Conservation (phyloP, 768 basidiomycete species). For the Termitomyces sp. region DNA sequence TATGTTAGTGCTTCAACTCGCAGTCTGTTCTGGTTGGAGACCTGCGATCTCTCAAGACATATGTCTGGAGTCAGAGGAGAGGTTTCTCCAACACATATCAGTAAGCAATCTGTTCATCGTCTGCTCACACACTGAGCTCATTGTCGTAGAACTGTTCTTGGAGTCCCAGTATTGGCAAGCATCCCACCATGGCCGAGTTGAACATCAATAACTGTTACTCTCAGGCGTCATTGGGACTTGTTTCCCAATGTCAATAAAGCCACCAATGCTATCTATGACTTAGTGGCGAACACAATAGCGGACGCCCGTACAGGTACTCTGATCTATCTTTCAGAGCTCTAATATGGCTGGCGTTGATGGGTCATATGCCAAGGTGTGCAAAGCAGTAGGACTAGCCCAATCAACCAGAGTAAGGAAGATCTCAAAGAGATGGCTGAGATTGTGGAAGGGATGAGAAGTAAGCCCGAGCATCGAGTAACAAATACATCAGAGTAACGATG, state of each 20-base stretch:
- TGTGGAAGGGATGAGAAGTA: slow-evolving; percentile 7
- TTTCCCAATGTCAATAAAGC: not conserved
- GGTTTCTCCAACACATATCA: slow-evolving; percentile 1
- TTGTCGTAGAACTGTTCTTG: not conserved
- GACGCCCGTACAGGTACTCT: slow-evolving; percentile 9
- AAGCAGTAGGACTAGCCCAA: not conserved
- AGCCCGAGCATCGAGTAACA: not conserved
- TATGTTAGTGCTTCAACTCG: not conserved
- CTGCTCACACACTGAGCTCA: not conserved
- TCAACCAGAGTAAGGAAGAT: slow-evolving; percentile 1
- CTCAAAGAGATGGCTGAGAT: slow-evolving; percentile 12
- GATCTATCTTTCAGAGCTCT: not conserved
- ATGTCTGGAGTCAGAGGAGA: slow-evolving; percentile 4
- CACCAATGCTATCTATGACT: not conserved
- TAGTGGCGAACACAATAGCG: slow-evolving; percentile 6
- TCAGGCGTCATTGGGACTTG: not conserved
- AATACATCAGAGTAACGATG: not conserved
- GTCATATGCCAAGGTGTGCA: slow-evolving; percentile 5
- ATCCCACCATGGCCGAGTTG: no score
- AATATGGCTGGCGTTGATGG: not conserved
- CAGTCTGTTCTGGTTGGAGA: slow-evolving; percentile 10
- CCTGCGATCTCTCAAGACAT: not conserved
- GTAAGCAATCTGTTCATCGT: not conserved
- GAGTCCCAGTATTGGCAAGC: slow-evolving; percentile 7
- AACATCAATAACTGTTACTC: not conserved